Percentiles rank a stretch among this genome's conserved stretches.
These are phyloP conservation scores for Heritiera fomes DNA, from an alignment of 345 rosid species.

Conservation along the genomic window DNA sequence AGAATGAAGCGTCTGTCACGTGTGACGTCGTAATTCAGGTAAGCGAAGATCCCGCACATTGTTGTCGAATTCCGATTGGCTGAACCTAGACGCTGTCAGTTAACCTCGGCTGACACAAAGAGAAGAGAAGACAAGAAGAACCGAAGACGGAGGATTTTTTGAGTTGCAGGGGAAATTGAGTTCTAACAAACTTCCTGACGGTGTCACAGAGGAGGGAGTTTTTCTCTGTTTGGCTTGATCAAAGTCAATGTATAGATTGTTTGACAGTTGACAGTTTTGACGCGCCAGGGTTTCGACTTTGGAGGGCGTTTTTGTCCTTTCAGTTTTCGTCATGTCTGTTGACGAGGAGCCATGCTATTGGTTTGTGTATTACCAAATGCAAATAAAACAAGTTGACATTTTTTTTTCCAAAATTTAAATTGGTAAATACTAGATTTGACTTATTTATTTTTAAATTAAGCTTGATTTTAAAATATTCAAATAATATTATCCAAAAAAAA, in stretches of 20 bases:
- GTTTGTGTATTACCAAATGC: background rate
- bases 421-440: no score
- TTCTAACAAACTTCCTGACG: background rate
- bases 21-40: constrained; percentile 37
- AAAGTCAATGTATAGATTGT: background rate
- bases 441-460: no score
- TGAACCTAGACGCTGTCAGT: background rate
- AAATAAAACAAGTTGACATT: no score
- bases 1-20: constrained; percentile 42
- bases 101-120: background rate
- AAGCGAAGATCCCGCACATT: constrained; percentile 52
- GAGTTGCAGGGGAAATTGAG: constrained; percentile 17
- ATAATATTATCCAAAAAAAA: no score
- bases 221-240: no score
- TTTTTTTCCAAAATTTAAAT: no score
- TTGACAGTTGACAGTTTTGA: background rate
- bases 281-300: background rate
- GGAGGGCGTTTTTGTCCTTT: constrained; percentile 11
- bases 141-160: background rate
- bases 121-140: background rate
- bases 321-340: background rate
- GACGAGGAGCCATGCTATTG: constrained; percentile 6
- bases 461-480: no score
- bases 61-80: background rate
- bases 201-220: no score